Percentiles rank a stretch among this genome's conserved stretches.
These are phyloP conservation scores for Diutina mesorugosa DNA, from an alignment of 1,139 yeast species.

Conservation along the genomic window DNA sequence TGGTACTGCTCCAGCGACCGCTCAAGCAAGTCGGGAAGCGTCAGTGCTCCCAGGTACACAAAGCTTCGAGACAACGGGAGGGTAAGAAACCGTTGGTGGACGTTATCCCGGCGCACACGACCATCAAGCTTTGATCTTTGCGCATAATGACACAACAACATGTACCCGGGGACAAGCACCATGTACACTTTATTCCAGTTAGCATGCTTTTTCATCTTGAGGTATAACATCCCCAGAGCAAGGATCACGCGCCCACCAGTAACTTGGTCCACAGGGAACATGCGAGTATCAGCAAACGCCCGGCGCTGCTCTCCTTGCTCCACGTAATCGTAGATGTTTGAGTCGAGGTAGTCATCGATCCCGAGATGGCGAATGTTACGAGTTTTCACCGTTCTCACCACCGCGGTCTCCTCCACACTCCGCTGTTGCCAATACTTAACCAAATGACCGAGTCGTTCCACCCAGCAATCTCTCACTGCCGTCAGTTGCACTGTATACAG, in stretches of 20 bases:
- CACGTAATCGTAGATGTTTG: conserved; percentile 30
- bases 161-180: conserved; percentile 56
- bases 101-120: neutral
- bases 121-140: neutral
- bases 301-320: conserved; percentile 17
- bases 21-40: conserved; percentile 43
- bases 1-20: conserved; percentile 29
- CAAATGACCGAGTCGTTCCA: conserved; percentile 30
- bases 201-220: conserved; percentile 57
- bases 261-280: conserved; percentile 35
- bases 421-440: conserved; percentile 46
- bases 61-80: conserved; percentile 60
- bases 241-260: conserved; percentile 50
- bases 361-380: conserved; percentile 29
- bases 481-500: conserved; percentile 45
- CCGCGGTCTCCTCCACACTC: conserved; percentile 9
- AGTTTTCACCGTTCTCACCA: neutral
- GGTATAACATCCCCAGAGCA: conserved; percentile 51
- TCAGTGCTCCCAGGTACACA: conserved; percentile 57
- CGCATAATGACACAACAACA: conserved; percentile 28
- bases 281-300: conserved; percentile 35
- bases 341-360: conserved; percentile 46
- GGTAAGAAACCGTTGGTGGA: conserved; percentile 31
- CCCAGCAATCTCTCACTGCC: conserved; percentile 53
- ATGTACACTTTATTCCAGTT: conserved; percentile 50